These are phyloP conservation scores for Microcyclospora pomicola DNA, from an alignment of 2,329 filamentous ascomycete genomes.

Conservation along the genomic window DNA sequence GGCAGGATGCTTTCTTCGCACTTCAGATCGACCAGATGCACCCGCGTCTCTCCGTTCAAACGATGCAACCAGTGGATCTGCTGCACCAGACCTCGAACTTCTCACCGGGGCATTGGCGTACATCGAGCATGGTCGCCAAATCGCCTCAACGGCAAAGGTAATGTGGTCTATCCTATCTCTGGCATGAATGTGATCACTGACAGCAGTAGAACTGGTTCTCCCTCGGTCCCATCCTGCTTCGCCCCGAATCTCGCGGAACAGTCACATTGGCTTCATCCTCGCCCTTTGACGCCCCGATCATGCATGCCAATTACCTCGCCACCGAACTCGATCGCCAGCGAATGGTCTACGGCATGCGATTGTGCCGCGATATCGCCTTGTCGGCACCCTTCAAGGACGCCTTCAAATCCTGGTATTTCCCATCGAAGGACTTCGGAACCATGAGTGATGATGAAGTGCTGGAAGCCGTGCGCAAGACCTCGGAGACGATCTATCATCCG, in stretches of 20 bases:
- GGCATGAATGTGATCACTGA: too few relatives aligned
- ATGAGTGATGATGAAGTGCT: constrained; percentile 6
- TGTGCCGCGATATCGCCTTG: constrained; percentile 2
- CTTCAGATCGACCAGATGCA: constrained; percentile 5
- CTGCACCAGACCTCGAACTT: constrained; percentile 27
- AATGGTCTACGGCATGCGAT: constrained; percentile 7
- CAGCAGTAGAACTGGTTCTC: too few relatives aligned
- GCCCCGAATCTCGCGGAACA: constrained; percentile 33
- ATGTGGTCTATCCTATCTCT: too few relatives aligned
- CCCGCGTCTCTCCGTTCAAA: constrained; percentile 34
- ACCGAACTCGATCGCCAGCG: constrained; percentile 9
- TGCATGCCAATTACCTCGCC: constrained; percentile 28
- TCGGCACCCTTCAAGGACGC: constrained; percentile 5
- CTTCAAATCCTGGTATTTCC: constrained; percentile 6
- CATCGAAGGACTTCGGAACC: constrained; percentile 2
- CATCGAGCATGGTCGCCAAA: constrained; percentile 5
- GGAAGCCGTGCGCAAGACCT: constrained; percentile 3
- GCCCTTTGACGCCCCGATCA: constrained; percentile 25
- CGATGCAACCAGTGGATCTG: constrained; percentile 42
- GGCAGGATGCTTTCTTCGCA: constrained; percentile 27
- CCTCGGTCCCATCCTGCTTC: constrained; percentile 33
- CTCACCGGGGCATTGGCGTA: constrained; percentile 6
- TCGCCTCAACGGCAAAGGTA: constrained; percentile 1
- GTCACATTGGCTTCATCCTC: constrained; percentile 26
- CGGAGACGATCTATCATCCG: constrained; percentile 11